phyloP scores from a whole-genome alignment of 805 yeast species.

The Blastobotrys parvus region DNA sequence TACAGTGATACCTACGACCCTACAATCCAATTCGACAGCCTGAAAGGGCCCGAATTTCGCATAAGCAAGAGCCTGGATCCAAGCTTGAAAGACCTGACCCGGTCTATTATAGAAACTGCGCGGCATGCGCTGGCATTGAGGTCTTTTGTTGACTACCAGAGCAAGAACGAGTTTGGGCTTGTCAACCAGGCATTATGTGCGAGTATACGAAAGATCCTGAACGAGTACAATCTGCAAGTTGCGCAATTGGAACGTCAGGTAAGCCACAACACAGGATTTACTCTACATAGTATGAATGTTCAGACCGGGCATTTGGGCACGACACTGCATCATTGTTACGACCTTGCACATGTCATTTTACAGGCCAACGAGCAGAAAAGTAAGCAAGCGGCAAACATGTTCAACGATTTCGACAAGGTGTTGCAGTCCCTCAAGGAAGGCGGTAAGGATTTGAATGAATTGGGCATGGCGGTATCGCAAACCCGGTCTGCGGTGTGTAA shows the following conservation, averaged over 20 bases:
- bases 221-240: conserved; percentile 24
- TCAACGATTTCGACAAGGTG: conserved; percentile 35
- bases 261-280: conserved; percentile 40
- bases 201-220: conserved; percentile 42
- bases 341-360: conserved; percentile 42
- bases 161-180: conserved; percentile 51
- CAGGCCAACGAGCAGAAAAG: conserved; percentile 29
- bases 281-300: conserved; percentile 53
- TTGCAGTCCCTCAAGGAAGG: conserved; percentile 33
- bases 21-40: conserved; percentile 30
- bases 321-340: conserved; percentile 49
- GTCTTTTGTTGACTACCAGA: conserved; percentile 53
- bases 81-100: conserved; percentile 61
- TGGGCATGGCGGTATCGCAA: conserved; percentile 12
- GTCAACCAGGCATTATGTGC: conserved; percentile 66
- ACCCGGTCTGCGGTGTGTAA: conserved; percentile 31
- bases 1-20: conserved; percentile 57
- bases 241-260: conserved; percentile 46
- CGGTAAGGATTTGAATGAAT: conserved; percentile 5
- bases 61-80: conserved; percentile 67
- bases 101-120: conserved; percentile 53
- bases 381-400: conserved; percentile 26
- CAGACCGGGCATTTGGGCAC: conserved; percentile 32
- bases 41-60: conserved; percentile 67
- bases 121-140: conserved; percentile 51